Percentiles rank a stretch among this genome's conserved stretches.
Conservation (phyloP, 192 early-diverging fungal genomes). For the Gryganskiella cystojenkinii region DNA sequence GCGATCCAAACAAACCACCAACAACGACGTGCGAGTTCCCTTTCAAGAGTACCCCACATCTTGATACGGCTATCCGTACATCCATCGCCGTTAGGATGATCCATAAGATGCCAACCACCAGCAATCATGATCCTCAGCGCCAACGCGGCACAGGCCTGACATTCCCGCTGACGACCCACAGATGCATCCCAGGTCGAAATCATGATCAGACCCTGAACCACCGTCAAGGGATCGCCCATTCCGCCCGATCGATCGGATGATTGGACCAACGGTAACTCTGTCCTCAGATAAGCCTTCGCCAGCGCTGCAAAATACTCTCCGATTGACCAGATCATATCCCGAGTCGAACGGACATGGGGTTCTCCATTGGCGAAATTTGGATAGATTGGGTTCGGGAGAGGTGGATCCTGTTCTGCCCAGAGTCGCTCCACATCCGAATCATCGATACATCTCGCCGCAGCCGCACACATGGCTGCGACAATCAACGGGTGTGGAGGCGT, state of each 20-base stretch:
- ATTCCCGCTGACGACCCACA: slow-evolving; percentile 47
- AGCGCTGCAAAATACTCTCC: slow-evolving; percentile 48
- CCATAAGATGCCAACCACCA: slow-evolving; percentile 52
- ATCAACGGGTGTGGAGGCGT: slow-evolving; percentile 47
- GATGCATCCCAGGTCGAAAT: slow-evolving; percentile 51
- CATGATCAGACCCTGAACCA: slow-evolving; percentile 48
- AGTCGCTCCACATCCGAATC: slow-evolving; percentile 42
- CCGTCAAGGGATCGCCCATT: slow-evolving; percentile 44
- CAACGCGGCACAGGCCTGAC: slow-evolving; percentile 44
- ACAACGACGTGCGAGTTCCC: slow-evolving; percentile 52
- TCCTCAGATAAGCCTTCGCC: slow-evolving; percentile 44
- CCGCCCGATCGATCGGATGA: slow-evolving; percentile 45
- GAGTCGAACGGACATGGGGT: slow-evolving; percentile 31
- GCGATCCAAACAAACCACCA: slow-evolving; percentile 51
- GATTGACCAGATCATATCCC: slow-evolving; percentile 53
- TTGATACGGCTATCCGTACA: slow-evolving; percentile 50
- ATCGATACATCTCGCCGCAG: slow-evolving; percentile 38
- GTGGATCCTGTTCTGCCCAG: slow-evolving; percentile 47
- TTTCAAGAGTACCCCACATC: slow-evolving; percentile 52
- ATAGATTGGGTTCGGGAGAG: slow-evolving; percentile 38
- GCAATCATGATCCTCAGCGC: slow-evolving; percentile 52
- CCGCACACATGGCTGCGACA: slow-evolving; percentile 43
- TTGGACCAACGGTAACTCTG: slow-evolving; percentile 42
- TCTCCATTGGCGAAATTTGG: slow-evolving; percentile 47
- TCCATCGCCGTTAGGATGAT: slow-evolving; percentile 47